Conservation (phyloP, 2,329 filamentous ascomycete genomes). For the Aspergillus fischeri region DNA sequence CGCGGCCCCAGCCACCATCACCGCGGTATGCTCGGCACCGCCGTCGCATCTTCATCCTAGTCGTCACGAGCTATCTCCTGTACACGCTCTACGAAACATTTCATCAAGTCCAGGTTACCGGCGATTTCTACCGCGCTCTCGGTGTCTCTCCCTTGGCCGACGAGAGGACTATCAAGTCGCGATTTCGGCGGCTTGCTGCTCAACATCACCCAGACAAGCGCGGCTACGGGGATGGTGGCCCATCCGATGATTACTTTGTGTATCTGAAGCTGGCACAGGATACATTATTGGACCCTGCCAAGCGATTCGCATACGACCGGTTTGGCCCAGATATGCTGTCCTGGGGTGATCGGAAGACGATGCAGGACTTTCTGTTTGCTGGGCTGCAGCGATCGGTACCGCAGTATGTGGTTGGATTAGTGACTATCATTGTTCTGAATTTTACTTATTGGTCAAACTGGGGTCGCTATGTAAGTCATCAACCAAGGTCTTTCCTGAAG, state of each 20-base stretch:
- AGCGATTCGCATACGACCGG: conserved; percentile 82
- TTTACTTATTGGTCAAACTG: conserved; percentile 40
- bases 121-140: conserved; percentile 77
- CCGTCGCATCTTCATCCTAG: conserved; percentile 74
- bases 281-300: conserved; percentile 69
- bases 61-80: conserved; percentile 77
- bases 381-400: conserved; percentile 52
- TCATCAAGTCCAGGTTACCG: conserved; percentile 65
- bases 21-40: conserved; percentile 69
- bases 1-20: conserved; percentile 66
- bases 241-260: conserved; percentile 62
- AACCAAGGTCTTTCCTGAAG: not conserved
- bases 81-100: conserved; percentile 94
- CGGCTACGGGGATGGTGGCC: conserved; percentile 30
- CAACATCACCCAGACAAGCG: conserved; percentile 82
- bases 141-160: conserved; percentile 64
- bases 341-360: conserved; percentile 55
- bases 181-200: conserved; percentile 71
- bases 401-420: conserved; percentile 38
- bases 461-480: conserved; percentile 42
- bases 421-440: conserved; percentile 35
- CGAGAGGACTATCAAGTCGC: conserved; percentile 75
- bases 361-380: conserved; percentile 67
- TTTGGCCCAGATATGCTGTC: conserved; percentile 69
- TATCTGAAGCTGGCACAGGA: conserved; percentile 80